Base-by-base conservation (phyloP, 352 stramenopile genomes). In the Pythium insidiosum region DNA sequence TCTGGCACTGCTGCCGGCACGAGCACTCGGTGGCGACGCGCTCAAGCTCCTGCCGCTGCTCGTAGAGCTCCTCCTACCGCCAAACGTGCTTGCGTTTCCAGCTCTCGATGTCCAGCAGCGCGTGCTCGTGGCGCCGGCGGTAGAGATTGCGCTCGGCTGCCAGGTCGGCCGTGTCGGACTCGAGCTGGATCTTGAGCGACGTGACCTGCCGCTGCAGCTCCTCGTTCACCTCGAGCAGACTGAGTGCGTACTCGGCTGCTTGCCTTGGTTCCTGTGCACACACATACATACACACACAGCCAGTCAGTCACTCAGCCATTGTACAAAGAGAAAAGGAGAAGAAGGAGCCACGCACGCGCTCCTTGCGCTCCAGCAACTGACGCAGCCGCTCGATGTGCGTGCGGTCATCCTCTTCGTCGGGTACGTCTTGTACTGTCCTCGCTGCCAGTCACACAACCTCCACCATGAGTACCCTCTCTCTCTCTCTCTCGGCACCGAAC, bases 201-300 rank as follows among this genome's bases (percentile, higher is more conserved):
- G 63, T 61, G 33, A 87, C 70, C 33, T 87, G 63, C 43, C 84
- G 53, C 43, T 83, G 59, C 22, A 91, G 54, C 56, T 90, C 73
- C 26, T 90, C 78, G 45, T 94, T 91, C 25, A 58, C 55, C 28
- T 81, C 68, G n/a, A 94, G 47, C 25, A 94, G 64, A 23, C 66
- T 71, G 11, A 89, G 53, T 20, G 78, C 81, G 51, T 91, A 91
- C 52, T 87, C 74, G 5, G 74, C 81, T 15, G 81, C 81, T 31
- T 91, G 74, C 0, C 66, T 64, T 23, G 84, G 47, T 29, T 94
- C 81, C 81, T 94, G 28, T n/a, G n/a, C n/a, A n/a, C n/a, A n/a
- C n/a, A n/a, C n/a, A n/a, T n/a, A n/a, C n/a, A n/a, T n/a, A n/a
- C n/a, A n/a, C n/a, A n/a, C n/a, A n/a, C n/a, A n/a, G n/a, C n/a